A percentile compares a stretch with the other conserved stretches of the same genome.
Evolutionary conservation across 441 rosid species (phyloP).

Genomic region (Raphanus hybrid): DNA sequence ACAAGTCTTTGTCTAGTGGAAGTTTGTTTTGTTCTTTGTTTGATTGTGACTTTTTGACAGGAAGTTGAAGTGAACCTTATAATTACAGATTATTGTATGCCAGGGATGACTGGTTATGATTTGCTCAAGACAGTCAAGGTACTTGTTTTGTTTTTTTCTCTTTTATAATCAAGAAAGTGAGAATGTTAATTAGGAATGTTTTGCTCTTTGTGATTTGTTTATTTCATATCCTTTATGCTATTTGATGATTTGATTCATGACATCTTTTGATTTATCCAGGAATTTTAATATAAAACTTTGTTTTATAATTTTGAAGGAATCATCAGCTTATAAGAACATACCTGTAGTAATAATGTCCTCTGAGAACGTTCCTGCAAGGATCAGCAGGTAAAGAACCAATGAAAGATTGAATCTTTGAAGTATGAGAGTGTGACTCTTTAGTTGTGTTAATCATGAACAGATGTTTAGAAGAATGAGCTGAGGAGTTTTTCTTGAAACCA

Average conservation of each 20-base stretch:
- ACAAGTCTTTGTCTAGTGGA: constrained; percentile 7
- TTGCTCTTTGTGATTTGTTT: background rate
- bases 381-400: constrained; percentile 2
- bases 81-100: constrained; percentile 81
- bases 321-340: constrained; percentile 59
- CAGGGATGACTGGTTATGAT: constrained; percentile 80
- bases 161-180: constrained; percentile 11
- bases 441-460: constrained; percentile 31
- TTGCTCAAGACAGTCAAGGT: constrained; percentile 73
- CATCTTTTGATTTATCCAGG: constrained; percentile 6
- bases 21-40: constrained; percentile 5
- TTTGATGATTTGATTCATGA: constrained; percentile 17
- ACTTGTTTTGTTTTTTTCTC: background rate
- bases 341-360: constrained; percentile 80
- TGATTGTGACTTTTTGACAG: constrained; percentile 41
- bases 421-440: background rate
- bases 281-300: background rate
- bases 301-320: constrained; percentile 52
- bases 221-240: constrained; percentile 19
- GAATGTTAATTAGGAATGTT: constrained; percentile 30
- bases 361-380: constrained; percentile 20
- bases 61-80: constrained; percentile 65
- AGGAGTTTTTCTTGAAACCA: constrained; percentile 71
- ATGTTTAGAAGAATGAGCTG: constrained; percentile 77
- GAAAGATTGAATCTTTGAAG: background rate